Evolutionary conservation across 2,329 filamentous ascomycete genomes (phyloP).

Genomic region (Neodidymelliopsis sp.): DNA sequence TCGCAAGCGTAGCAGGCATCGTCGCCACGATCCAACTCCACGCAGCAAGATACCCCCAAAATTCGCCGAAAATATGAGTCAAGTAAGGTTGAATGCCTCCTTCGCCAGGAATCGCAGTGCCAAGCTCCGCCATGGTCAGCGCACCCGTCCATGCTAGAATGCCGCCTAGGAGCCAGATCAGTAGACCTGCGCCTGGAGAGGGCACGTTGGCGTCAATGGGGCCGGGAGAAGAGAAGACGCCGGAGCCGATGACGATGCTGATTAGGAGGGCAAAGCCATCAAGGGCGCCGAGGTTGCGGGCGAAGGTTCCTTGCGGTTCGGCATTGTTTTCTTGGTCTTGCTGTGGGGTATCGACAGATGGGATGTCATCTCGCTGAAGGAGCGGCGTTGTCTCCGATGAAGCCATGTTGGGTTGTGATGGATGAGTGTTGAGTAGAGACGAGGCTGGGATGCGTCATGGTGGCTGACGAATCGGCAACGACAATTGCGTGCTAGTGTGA

Average conservation of each 20-base stretch:
- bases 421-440: not conserved
- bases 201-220: slow-evolving; percentile 70
- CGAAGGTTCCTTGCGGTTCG: slow-evolving; percentile 39
- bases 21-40: slow-evolving; percentile 72
- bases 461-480: slow-evolving; percentile 12
- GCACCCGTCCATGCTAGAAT: slow-evolving; percentile 70
- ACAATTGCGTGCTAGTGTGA: slow-evolving; percentile 19
- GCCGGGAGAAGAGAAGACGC: slow-evolving; percentile 70
- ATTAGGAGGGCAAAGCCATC: slow-evolving; percentile 66
- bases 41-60: slow-evolving; percentile 67
- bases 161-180: slow-evolving; percentile 69
- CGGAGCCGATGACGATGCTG: slow-evolving; percentile 70
- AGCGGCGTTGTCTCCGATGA: slow-evolving; percentile 35
- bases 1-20: slow-evolving; percentile 70
- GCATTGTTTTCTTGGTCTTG: slow-evolving; percentile 23
- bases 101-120: slow-evolving; percentile 69
- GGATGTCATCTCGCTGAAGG: slow-evolving; percentile 21
- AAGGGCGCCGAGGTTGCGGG: slow-evolving; percentile 39
- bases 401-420: slow-evolving; percentile 24
- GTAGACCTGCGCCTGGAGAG: slow-evolving; percentile 64
- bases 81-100: slow-evolving; percentile 71
- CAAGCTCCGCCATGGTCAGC: slow-evolving; percentile 68
- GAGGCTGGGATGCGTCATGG: slow-evolving; percentile 11
- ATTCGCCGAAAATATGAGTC: slow-evolving; percentile 66
- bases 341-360: slow-evolving; percentile 11